Evolutionary conservation across 2,329 filamentous ascomycete species (phyloP).

Genomic region (Plectosphaerella cucumerina): DNA sequence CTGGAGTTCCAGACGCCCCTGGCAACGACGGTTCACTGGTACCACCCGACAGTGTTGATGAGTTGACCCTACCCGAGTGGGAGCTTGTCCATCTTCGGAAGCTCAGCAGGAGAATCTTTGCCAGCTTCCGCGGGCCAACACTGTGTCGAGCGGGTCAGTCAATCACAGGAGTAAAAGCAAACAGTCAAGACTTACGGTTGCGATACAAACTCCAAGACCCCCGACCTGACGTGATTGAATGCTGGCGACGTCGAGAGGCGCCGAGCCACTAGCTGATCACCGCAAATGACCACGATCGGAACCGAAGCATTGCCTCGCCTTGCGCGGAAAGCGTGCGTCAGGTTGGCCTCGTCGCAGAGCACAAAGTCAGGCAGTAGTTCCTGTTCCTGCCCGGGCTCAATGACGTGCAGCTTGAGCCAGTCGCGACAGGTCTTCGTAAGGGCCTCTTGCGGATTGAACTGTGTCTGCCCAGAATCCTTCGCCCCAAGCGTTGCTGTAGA

Average conservation of each 20-base stretch:
- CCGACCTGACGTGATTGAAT: constrained; percentile 11
- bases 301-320: not conserved
- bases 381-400: constrained; percentile 7
- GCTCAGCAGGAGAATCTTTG: constrained; percentile 23
- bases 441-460: constrained; percentile 11
- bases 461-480: constrained; percentile 2
- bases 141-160: constrained; percentile 9
- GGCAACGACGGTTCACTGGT: not conserved
- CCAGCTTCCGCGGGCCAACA: constrained; percentile 30
- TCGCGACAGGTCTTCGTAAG: constrained; percentile 22
- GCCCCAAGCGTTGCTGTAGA: constrained; percentile 5
- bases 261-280: constrained; percentile 23
- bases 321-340: not conserved
- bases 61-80: not conserved
- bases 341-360: constrained; percentile 14
- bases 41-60: not conserved
- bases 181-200: constrained; percentile 26
- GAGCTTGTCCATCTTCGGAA: constrained; percentile 18
- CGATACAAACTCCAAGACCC: constrained; percentile 30
- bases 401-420: constrained; percentile 26
- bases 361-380: constrained; percentile 19
- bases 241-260: constrained; percentile 14
- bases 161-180: not conserved
- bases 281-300: constrained; percentile 27
- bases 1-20: not conserved